phyloP scores from a whole-genome alignment of 2,329 filamentous ascomycete species.

The Colletotrichum plurivorum region DNA sequence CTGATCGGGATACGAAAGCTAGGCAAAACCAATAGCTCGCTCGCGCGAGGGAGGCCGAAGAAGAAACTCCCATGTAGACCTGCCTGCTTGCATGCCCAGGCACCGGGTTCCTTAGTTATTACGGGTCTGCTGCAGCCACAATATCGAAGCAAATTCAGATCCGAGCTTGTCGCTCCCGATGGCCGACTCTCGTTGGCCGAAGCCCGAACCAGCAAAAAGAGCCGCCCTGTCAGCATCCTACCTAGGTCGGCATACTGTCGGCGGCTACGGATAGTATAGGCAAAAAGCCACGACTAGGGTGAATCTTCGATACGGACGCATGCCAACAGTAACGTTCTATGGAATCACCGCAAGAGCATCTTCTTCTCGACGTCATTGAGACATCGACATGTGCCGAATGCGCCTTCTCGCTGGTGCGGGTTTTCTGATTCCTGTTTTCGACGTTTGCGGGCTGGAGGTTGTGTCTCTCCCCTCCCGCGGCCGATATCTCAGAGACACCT shows the following conservation, averaged over 20 bases:
- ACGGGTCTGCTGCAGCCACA: constrained; percentile 26
- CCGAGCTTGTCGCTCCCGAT: background rate
- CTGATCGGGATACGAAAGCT: background rate
- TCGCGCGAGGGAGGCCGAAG: background rate
- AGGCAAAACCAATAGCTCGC: constrained; percentile 18
- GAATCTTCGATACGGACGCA: constrained; percentile 26
- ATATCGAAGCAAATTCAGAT: constrained; percentile 16
- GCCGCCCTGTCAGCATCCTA: background rate
- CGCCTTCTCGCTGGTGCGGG: background rate
- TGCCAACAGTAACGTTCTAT: constrained; percentile 1
- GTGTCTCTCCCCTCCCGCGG: background rate
- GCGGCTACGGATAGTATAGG: no score
- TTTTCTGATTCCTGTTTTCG: background rate
- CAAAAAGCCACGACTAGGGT: background rate
- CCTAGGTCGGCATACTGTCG: no score
- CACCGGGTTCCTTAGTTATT: background rate
- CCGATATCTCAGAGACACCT: constrained; percentile 5
- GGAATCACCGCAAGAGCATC: constrained; percentile 1
- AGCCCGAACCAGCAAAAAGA: background rate
- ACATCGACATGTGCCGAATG: constrained; percentile 2
- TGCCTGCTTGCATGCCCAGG: no score
- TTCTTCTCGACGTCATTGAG: background rate
- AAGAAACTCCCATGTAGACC: background rate
- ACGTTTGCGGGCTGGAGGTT: background rate
- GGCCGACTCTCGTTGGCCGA: constrained; percentile 1